A percentile compares a stretch with the other conserved stretches of the same genome.
Conservation (phyloP, 345 rosid genomes). For the Pelargonium nanum region DNA sequence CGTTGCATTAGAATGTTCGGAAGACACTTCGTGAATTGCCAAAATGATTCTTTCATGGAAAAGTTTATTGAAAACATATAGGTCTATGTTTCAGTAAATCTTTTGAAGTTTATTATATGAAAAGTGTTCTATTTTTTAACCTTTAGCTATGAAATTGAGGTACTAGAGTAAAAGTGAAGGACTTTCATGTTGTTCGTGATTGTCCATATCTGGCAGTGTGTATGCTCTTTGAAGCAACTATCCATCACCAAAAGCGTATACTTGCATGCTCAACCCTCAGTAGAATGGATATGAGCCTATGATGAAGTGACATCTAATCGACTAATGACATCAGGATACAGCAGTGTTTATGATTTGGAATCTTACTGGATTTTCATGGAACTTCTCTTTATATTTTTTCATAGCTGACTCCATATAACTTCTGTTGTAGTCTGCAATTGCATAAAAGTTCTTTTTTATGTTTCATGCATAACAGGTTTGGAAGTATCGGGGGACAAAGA, state of each 20-base stretch:
- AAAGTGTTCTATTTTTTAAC: background rate
- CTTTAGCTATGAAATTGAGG: no score
- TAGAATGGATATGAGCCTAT: background rate
- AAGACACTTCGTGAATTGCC: no score
- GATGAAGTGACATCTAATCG: background rate
- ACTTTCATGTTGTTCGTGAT: background rate
- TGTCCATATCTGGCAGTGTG: background rate
- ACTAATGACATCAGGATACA: background rate
- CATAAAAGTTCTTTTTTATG: background rate
- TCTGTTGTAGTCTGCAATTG: background rate
- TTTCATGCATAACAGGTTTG: slow-evolving; percentile 34
- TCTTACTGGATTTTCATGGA: background rate
- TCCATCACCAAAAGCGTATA: no score
- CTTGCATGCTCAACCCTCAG: background rate
- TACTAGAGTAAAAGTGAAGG: background rate
- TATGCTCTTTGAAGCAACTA: background rate
- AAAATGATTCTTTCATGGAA: background rate
- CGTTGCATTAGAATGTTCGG: background rate
- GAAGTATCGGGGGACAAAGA: slow-evolving; percentile 36
- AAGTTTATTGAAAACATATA: background rate
- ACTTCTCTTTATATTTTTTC: background rate
- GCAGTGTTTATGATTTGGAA: background rate
- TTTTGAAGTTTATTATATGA: background rate
- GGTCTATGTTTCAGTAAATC: background rate
- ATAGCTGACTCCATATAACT: background rate